Conservation (phyloP, 352 stramenopile species). For the Phytophthora fragariae region DNA sequence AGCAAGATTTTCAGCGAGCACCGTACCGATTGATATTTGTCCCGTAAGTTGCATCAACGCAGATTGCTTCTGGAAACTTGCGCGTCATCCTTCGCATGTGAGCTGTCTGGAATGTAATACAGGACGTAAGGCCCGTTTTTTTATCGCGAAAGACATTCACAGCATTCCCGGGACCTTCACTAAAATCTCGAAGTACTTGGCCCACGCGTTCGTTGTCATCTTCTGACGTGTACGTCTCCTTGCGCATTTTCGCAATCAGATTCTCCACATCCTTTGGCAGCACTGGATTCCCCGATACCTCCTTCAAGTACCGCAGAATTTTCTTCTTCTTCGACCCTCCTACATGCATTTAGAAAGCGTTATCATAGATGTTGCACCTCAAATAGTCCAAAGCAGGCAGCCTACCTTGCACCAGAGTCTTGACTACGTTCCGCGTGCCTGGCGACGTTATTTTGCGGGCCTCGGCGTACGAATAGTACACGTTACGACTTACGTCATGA, state of each 20-base stretch:
- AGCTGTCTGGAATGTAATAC: conserved; percentile 21
- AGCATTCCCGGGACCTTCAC: conserved; percentile 15
- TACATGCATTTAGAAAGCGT: background rate
- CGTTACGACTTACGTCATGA: background rate
- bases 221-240: conserved; percentile 1
- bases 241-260: conserved; percentile 17
- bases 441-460: background rate
- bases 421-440: background rate
- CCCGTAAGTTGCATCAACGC: conserved; percentile 16
- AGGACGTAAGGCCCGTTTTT: background rate
- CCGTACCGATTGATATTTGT: no score
- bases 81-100: conserved; percentile 19
- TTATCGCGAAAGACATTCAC: conserved; percentile 17
- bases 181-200: conserved; percentile 11
- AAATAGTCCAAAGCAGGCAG: no score
- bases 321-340: conserved; percentile 12
- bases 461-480: conserved; percentile 12
- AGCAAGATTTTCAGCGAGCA: no score
- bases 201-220: conserved; percentile 18
- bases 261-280: conserved; percentile 23
- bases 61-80: conserved; percentile 3
- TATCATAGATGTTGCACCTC: background rate
- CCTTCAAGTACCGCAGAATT: conserved; percentile 13
- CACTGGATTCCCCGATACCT: conserved; percentile 16
- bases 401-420: conserved; percentile 7